Conservation (phyloP, 345 rosid species). For the Eucalyptus erythrocorys region DNA sequence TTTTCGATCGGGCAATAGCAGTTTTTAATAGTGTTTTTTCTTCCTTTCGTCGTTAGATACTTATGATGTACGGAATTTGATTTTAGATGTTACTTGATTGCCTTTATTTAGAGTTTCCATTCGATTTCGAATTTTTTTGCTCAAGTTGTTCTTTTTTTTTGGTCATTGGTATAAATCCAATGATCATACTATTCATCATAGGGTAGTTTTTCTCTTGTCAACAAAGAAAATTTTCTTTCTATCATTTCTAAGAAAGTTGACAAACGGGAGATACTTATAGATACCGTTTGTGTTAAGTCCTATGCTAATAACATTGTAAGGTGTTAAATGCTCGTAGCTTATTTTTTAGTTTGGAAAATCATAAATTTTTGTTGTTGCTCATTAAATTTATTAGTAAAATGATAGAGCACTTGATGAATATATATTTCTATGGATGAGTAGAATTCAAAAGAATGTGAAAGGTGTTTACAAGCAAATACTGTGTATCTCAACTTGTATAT, state of each 20-base stretch:
- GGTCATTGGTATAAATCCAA: too few relatives aligned
- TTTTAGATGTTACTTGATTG: not conserved
- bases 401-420: not conserved
- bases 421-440: not conserved
- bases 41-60: rapidly evolving
- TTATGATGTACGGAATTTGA: not conserved
- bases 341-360: not conserved
- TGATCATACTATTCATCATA: too few relatives aligned
- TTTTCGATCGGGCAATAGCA: not conserved
- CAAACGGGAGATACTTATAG: too few relatives aligned
- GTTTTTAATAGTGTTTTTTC: not conserved
- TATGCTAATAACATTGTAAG: not conserved
- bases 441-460: not conserved
- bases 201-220: too few relatives aligned
- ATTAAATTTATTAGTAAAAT: not conserved
- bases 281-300: not conserved
- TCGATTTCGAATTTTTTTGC: too few relatives aligned
- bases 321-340: not conserved
- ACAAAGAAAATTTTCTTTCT: too few relatives aligned
- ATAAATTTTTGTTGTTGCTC: not conserved
- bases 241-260: too few relatives aligned
- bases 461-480: not conserved
- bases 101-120: too few relatives aligned
- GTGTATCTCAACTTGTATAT: not conserved
- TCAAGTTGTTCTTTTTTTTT: too few relatives aligned